Evolutionary conservation across 2,329 filamentous ascomycete species (phyloP).

Genomic region (Neonectria faginata): DNA sequence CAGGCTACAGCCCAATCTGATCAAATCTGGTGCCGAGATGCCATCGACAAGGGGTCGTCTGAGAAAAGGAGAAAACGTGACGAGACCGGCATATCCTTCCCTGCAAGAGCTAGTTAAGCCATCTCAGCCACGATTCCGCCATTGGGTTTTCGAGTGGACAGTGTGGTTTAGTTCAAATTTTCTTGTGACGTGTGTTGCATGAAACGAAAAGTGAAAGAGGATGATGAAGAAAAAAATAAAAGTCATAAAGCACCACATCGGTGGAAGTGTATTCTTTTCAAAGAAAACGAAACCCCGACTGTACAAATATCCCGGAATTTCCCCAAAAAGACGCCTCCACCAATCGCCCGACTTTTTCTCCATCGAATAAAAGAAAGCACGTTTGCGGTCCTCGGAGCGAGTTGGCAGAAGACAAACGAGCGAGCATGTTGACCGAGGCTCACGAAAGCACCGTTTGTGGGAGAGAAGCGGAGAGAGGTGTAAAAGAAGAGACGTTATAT

Average conservation of each 20-base stretch:
- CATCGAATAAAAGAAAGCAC: constrained; percentile 45
- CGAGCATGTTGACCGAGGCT: constrained; percentile 44
- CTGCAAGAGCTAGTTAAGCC: background rate
- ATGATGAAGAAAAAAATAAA: constrained; percentile 14
- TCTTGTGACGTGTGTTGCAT: constrained; percentile 7
- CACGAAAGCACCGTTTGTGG: constrained; percentile 48
- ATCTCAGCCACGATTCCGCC: background rate
- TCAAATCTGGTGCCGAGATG: constrained; percentile 23
- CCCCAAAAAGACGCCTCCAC: constrained; percentile 49
- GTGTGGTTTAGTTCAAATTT: background rate
- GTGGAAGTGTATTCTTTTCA: constrained; percentile 47
- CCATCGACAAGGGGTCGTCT: constrained; percentile 13
- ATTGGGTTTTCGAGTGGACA: background rate
- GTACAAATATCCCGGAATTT: constrained; percentile 47
- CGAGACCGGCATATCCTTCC: background rate
- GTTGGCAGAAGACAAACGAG: constrained; percentile 36
- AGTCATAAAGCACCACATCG: constrained; percentile 33
- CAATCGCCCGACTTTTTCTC: constrained; percentile 48
- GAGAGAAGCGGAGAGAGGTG: constrained; percentile 41
- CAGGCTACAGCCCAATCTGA: constrained; percentile 21
- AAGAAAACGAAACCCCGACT: constrained; percentile 46
- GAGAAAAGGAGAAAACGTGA: constrained; percentile 14
- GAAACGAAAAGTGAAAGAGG: constrained; percentile 15
- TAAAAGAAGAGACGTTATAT: constrained; percentile 48
- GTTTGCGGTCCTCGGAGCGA: constrained; percentile 43